A percentile compares a stretch with the other conserved stretches of the same genome.
Conservation (phyloP, 345 rosid species). For the Sapria himalayana region DNA sequence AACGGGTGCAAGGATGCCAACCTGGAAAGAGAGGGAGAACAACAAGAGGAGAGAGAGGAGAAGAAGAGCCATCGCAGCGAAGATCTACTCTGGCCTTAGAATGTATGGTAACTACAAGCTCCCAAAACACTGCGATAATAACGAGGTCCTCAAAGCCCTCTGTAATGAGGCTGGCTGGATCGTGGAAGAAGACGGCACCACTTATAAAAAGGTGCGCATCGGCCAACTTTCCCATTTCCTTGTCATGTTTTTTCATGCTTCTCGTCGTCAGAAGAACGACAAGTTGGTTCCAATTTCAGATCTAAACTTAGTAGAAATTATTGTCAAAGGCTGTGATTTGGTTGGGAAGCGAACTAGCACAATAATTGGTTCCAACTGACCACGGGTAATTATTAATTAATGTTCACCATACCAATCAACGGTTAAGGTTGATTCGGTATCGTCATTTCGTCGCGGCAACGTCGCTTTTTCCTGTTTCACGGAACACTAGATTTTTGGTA, state of each 20-base stretch:
- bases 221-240: too few species aligned
- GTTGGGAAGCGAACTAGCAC: too few species aligned
- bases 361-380: too few species aligned
- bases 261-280: too few species aligned
- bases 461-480: neutral
- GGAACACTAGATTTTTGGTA: too few species aligned
- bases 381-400: neutral
- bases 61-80: slow-evolving; percentile 84
- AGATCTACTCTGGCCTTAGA: slow-evolving; percentile 73
- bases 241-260: too few species aligned
- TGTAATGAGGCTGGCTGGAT: slow-evolving; percentile 94
- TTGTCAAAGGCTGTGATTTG: too few species aligned
- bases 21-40: slow-evolving; percentile 98
- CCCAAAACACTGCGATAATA: slow-evolving; percentile 95
- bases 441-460: neutral
- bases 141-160: slow-evolving; percentile 89
- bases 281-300: too few species aligned
- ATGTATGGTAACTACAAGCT: slow-evolving; percentile 86
- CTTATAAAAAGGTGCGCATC: slow-evolving; percentile 92
- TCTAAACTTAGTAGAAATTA: too few species aligned
- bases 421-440: neutral
- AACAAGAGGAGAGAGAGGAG: slow-evolving; percentile 82
- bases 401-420: neutral
- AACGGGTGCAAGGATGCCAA: slow-evolving; percentile 82
- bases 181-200: slow-evolving; percentile 92